Evolutionary conservation across 2,329 filamentous ascomycete species (phyloP), one percentile per base, ranked within the genome.

Genomic region (Elsinoe fawcettii): DNA sequence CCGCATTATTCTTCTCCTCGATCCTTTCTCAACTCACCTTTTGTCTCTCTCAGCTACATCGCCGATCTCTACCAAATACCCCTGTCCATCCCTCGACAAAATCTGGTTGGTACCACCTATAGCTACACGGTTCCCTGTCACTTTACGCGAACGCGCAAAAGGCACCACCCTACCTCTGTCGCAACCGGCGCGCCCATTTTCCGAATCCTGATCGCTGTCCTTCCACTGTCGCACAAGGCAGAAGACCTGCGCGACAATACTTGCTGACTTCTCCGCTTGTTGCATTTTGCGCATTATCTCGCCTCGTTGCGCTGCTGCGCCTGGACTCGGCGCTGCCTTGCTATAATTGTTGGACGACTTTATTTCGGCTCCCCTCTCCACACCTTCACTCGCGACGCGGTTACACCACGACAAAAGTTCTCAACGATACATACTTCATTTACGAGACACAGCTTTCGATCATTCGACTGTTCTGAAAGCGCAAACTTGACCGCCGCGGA

Each of bases 131-230:
- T n/a, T 53, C 18, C 32, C n/a, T 25, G 49, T 53, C 30, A 53
- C 49, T 53, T 39, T 53, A 36, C 49, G 49, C 49, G 49, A 37
- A 39, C 30, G 49, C 49, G 49, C 49, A 36, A 27, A 53, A 25
- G 30, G 34, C 30, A 39, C 49, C 32, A 53, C 49, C 41, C 14
- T 27, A 39, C 49, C 25, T 18, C 49, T 53, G 20, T 53, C 49
- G 49, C 49, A 36, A 37, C 3, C 49, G 32, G 49, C 49, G 49
- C 49, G 49, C 41, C 23, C 49, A 53, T 27, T 22, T 34, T 16
- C 49, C 46, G 46, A 30, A 14, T 51, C 18, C 22, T 22, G 46
- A 7, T 51, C 46, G 46, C 46, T 51, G 46, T 12, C 16, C 46
- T 32, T 34, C n/a, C 25, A 25, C 27, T 32, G 46, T 51, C 46